Conservation (phyloP, 2,329 filamentous ascomycete species). For the Lecanicillium sp. region DNA sequence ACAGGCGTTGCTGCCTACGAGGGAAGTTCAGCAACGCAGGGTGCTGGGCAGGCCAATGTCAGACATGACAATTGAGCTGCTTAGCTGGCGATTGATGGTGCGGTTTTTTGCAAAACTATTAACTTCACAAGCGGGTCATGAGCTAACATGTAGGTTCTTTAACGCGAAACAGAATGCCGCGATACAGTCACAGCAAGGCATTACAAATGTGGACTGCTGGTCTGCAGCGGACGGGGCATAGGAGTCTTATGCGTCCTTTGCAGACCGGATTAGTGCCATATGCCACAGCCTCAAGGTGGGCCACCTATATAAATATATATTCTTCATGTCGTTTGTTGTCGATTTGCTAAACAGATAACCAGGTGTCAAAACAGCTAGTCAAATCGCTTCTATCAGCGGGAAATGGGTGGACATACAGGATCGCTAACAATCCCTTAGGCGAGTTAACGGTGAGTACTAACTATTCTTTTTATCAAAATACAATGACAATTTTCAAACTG, state of each 20-base stretch:
- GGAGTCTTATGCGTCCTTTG: slow-evolving; percentile 19
- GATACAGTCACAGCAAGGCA: slow-evolving; percentile 18
- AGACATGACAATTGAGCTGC: slow-evolving; percentile 14
- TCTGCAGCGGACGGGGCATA: slow-evolving; percentile 20
- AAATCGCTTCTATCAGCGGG: slow-evolving; percentile 18
- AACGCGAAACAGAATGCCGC: slow-evolving; percentile 16
- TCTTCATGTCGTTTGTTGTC: too few species aligned
- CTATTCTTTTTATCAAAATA: not conserved
- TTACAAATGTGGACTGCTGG: slow-evolving; percentile 16
- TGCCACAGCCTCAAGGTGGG: slow-evolving; percentile 14
- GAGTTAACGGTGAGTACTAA: slow-evolving; percentile 14
- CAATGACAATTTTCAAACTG: not conserved
- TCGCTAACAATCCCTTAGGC: slow-evolving; percentile 18
- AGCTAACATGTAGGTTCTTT: too few species aligned
- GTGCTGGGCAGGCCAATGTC: slow-evolving; percentile 14
- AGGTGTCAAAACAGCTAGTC: slow-evolving; percentile 19
- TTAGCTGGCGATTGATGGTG: slow-evolving; percentile 19
- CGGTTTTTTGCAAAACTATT: slow-evolving; percentile 1
- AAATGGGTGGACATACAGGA: slow-evolving; percentile 16
- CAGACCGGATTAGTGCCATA: slow-evolving; percentile 17
- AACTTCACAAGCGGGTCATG: too few species aligned
- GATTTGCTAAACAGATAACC: slow-evolving; percentile 5
- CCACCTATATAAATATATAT: too few species aligned
- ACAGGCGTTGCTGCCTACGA: slow-evolving; percentile 10
- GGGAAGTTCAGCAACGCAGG: slow-evolving; percentile 13